Percentiles rank a stretch among this genome's conserved stretches.
Evolutionary conservation across 169 alveolate species (phyloP).

Genomic region (Pseudocohnilembus persalinus): DNA sequence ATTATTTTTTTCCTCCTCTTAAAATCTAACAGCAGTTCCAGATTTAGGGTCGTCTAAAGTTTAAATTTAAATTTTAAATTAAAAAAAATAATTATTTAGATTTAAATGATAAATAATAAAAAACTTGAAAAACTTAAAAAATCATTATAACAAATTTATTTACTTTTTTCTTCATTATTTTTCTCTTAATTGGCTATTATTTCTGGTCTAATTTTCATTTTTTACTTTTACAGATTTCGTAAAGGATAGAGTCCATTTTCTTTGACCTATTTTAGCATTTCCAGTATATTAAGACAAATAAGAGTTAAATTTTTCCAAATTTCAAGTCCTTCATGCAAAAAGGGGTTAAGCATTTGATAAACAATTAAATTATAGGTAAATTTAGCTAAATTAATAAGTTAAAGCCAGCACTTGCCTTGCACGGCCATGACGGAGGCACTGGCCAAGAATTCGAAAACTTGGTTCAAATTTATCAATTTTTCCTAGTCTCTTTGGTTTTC

Average conservation of each 20-base stretch:
- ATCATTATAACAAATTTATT: constrained; percentile 13
- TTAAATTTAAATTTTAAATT: no score
- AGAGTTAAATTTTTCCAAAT: constrained; percentile 42
- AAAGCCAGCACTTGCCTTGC: constrained; percentile 45
- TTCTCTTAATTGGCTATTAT: background rate
- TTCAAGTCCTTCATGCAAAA: constrained; percentile 39
- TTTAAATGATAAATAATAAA: no score
- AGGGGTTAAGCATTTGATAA: constrained; percentile 48
- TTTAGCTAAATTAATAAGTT: constrained; percentile 39
- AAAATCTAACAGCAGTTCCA: no score
- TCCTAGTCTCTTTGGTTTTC: constrained; percentile 22
- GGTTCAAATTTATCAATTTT: constrained; percentile 11
- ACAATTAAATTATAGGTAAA: constrained; percentile 46
- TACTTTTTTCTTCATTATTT: background rate
- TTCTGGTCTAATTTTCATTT: background rate
- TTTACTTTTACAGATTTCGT: background rate
- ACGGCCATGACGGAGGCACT: constrained; percentile 42
- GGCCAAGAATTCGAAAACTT: constrained; percentile 32
- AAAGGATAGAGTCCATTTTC: constrained; percentile 14
- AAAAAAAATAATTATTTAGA: no score
- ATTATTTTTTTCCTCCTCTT: no score
- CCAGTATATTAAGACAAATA: constrained; percentile 29
- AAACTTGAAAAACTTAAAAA: no score
- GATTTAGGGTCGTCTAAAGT: no score
- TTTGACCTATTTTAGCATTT: constrained; percentile 6